Base-by-base conservation (phyloP, 495 filamentous ascomycete species). In the Talaromyces nanjingensis region DNA sequence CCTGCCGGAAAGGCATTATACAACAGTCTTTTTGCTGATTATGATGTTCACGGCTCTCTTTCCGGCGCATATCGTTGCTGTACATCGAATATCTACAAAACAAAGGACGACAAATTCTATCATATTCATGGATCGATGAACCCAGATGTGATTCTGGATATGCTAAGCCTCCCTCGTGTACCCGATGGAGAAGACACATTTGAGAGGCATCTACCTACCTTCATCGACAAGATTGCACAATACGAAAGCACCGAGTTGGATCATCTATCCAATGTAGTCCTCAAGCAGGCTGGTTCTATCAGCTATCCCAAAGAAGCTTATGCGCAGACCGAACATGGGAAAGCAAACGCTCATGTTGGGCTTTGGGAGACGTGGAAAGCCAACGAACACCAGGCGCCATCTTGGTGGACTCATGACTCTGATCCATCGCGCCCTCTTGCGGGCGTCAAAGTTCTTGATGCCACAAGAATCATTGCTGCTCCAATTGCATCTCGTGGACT, bases 401-500 rank as follows among this genome's bases (percentile, higher is more conserved):
- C 70, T 60, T 68, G 71, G 3, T 42, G 18, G n/a, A 57, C 73
- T 11, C 72, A 69, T 0, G 69, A 67, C 33, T 18, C 65, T 1
- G 60, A 62, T 3, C 67, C 68, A 6, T 29, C 69, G 9, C 64
- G 75, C 22, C 84, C 85, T 0, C 69, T 89, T 14, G 82, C 81
- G 0, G 84, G 84, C 0, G 70, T 87, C 47, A 88, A 86, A 68
- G 77, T 87, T 4, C 69, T 88, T 18, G 85, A 87, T 57, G 71
- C 87, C 45, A 83, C 84, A 2, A 72, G 85, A 24, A 80, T 87
- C n/a, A 87, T 87, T 62, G 84, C 86, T 12, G 84, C 81, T 0
- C 37, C 37, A 4, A 42, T 42, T 14, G 37, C 37, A 42, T 42
- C 37, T 3, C 37, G 37, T 16, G 37, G 37, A 16, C 37, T 42